Evolutionary conservation across 495 filamentous ascomycete genomes (phyloP), one percentile per base, ranked within the genome.

Genomic region (Trichocladium uniseriatum): DNA sequence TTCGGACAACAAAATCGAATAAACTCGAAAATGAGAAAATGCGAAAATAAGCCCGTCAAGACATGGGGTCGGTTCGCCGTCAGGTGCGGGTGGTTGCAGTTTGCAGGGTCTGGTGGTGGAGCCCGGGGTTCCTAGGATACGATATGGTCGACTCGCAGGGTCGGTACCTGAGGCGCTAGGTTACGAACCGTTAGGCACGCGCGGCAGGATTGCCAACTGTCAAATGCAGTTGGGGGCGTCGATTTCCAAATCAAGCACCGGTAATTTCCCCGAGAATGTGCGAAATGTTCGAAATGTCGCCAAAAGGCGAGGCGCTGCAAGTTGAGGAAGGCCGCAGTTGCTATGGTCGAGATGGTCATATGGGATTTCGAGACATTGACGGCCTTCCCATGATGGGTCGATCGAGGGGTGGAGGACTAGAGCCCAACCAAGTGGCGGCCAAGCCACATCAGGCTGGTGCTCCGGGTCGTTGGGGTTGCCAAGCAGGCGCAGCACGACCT

Each of bases 361-460:
- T 40, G 22, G 11, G 29, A 20, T 48, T 38, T 24, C 45, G 37
- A 40, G 27, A 21, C 45, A 27, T 3, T 27, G n/a, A n/a, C n/a
- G n/a, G n/a, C n/a, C n/a, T n/a, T n/a, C n/a, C n/a, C 15, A 13
- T 10, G 42, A 31, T 32, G 8, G 35, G 24, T 27, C 24, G 24
- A 8, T 27, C 4, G 24, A 27, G 34, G 1, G 27, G 8, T 9
- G 20, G 40, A 24, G 8, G 11, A 22, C 11, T 28, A 16, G 27
- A 45, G 42, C 42, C 49, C 43, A 46, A 45, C 37, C 11, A 4
- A 21, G 32, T 43, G 42, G 48, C 48, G 35, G 34, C 34, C 41
- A 45, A 51, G 48, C 48, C 48, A 45, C 48, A 27, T 27, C 15
- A 21, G 38, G 38, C 38, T 16, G 4, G n/a, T 40, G 14, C 38